These are phyloP conservation scores for Lyophyllum decastes DNA, from an alignment of 768 basidiomycete species.

Conservation along the genomic window DNA sequence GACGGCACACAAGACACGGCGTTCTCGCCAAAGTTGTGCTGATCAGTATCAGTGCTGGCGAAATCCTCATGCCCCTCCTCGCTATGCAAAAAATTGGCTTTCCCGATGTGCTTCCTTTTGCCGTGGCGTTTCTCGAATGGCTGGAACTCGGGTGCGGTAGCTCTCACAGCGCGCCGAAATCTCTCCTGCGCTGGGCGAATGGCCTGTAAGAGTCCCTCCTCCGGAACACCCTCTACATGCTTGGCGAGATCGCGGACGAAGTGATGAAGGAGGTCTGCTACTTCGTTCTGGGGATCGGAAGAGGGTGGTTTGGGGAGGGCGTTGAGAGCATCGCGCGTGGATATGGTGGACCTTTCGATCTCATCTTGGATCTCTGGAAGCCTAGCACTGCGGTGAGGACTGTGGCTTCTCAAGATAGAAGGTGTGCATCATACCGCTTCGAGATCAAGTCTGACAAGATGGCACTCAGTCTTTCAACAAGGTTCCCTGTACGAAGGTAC, in stretches of 20 bases:
- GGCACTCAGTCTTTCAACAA: constrained; percentile 57
- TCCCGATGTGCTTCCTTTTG: constrained; percentile 14
- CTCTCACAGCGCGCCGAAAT: constrained; percentile 50
- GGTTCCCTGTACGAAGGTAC: constrained; percentile 55
- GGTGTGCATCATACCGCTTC: constrained; percentile 43
- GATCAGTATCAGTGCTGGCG: neutral
- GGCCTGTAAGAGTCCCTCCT: constrained; percentile 54
- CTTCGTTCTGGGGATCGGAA: constrained; percentile 55
- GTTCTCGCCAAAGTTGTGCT: too few species aligned
- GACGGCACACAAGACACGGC: too few species aligned
- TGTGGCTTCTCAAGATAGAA: neutral
- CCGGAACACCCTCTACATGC: constrained; percentile 55
- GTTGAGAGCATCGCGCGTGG: constrained; percentile 32
- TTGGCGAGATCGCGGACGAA: constrained; percentile 47
- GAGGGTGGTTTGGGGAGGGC: constrained; percentile 54
- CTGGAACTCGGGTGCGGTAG: constrained; percentile 58
- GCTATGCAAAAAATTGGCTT: constrained; percentile 34
- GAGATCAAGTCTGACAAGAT: constrained; percentile 65
- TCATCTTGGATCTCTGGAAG: constrained; percentile 66
- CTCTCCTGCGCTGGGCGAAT: constrained; percentile 49
- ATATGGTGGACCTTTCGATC: constrained; percentile 43
- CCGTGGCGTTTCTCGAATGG: constrained; percentile 39
- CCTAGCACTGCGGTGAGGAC: constrained; percentile 31
- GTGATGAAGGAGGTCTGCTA: constrained; percentile 44
- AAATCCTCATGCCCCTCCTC: constrained; percentile 35